phyloP scores from a whole-genome alignment of 495 filamentous ascomycete genomes.

The Podospora anserina region DNA sequence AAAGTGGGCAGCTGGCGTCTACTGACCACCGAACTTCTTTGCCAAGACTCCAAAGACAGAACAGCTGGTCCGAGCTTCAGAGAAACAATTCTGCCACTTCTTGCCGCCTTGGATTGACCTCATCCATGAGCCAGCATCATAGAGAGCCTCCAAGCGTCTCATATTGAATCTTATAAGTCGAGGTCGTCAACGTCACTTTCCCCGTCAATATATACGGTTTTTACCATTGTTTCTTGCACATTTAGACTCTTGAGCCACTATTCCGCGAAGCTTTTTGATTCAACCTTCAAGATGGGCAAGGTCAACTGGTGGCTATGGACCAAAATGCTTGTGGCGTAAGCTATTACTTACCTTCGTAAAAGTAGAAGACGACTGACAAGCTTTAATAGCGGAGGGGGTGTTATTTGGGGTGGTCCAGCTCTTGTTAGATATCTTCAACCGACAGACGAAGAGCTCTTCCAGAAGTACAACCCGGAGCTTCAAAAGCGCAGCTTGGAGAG shows the following conservation, averaged over 20 bases:
- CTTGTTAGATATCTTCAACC: slow-evolving; percentile 78
- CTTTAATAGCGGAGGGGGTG: slow-evolving; percentile 56
- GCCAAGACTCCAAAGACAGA: slow-evolving; percentile 5
- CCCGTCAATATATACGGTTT: background rate
- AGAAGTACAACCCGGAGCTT: slow-evolving; percentile 90
- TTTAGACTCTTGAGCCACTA: background rate
- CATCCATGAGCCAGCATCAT: slow-evolving; percentile 2
- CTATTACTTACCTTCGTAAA: background rate
- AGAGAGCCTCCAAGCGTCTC: slow-evolving; percentile 12
- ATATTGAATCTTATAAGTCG: background rate
- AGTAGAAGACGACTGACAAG: slow-evolving; percentile 6
- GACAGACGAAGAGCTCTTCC: slow-evolving; percentile 85
- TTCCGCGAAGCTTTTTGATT: background rate
- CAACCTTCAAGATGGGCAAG: slow-evolving; percentile 27
- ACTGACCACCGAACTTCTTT: background rate
- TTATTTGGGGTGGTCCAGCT: slow-evolving; percentile 80
- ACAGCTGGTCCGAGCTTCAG: slow-evolving; percentile 5
- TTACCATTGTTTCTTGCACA: background rate
- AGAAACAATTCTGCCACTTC: slow-evolving; percentile 14
- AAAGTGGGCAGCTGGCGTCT: background rate
- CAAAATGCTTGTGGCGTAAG: slow-evolving; percentile 35
- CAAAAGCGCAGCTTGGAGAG: slow-evolving; percentile 77
- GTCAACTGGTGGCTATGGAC: slow-evolving; percentile 39
- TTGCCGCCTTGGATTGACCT: slow-evolving; percentile 23
- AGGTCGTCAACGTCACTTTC: background rate